A percentile compares a stretch with the other conserved stretches of the same genome.
These are phyloP conservation scores for Clonostachys rosea DNA, from an alignment of 2,329 filamentous ascomycete species.

Conservation along the genomic window DNA sequence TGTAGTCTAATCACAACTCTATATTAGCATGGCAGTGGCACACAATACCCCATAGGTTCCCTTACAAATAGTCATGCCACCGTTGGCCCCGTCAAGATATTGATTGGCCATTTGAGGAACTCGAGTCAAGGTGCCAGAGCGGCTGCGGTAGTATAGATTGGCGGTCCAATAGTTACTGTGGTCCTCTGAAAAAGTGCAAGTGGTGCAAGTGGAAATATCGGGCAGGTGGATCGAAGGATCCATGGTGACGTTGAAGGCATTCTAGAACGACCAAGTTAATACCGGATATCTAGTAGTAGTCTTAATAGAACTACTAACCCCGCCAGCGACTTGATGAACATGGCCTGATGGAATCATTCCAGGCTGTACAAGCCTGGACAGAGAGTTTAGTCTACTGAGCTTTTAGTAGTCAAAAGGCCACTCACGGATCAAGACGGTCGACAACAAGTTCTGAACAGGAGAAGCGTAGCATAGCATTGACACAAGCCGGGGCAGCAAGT, in stretches of 20 bases:
- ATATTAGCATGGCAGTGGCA: constrained; percentile 37
- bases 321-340: constrained; percentile 49
- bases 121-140: constrained; percentile 24
- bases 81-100: constrained; percentile 20
- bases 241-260: constrained; percentile 30
- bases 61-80: constrained; percentile 27
- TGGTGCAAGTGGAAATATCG: constrained; percentile 27
- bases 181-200: constrained; percentile 25
- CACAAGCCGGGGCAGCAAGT: background rate
- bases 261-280: constrained; percentile 3
- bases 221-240: constrained; percentile 11
- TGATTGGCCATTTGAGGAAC: constrained; percentile 25
- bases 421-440: constrained; percentile 34
- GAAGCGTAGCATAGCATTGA: constrained; percentile 27
- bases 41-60: constrained; percentile 8
- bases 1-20: constrained; percentile 27
- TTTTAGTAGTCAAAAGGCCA: background rate
- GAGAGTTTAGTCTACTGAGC: background rate
- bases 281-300: background rate
- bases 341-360: constrained; percentile 41
- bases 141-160: constrained; percentile 22
- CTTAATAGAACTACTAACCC: constrained; percentile 4
- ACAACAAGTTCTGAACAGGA: constrained; percentile 42
- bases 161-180: constrained; percentile 26
- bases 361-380: constrained; percentile 8